Percentiles rank a stretch among this genome's conserved stretches.
Evolutionary conservation across 805 yeast genomes (phyloP).

Genomic region (Candida tibetensis): DNA sequence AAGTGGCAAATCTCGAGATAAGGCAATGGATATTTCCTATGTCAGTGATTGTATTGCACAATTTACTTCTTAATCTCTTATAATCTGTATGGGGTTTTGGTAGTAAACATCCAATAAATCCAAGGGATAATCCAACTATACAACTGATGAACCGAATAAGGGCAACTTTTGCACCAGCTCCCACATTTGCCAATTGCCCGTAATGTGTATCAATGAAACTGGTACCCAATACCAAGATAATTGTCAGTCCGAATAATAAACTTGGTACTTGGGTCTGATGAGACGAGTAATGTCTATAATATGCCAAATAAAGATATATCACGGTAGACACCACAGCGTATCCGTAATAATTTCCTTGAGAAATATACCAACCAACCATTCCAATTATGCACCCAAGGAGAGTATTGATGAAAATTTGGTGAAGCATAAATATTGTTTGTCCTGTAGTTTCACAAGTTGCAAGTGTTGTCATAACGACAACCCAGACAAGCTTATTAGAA

Average conservation of each 20-base stretch:
- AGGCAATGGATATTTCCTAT: conserved; percentile 29
- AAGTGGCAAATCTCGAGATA: conserved; percentile 24
- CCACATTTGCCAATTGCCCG: conserved; percentile 19
- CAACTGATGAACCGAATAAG: conserved; percentile 26
- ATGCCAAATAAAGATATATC: conserved; percentile 19
- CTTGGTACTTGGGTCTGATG: conserved; percentile 27
- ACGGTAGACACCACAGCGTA: conserved; percentile 28
- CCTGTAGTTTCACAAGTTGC: conserved; percentile 31
- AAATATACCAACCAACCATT: conserved; percentile 34
- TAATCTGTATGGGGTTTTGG: conserved; percentile 28
- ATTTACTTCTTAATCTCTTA: conserved; percentile 20
- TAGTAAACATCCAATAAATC: conserved; percentile 27
- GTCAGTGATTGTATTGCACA: conserved; percentile 15
- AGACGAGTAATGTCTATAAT: conserved; percentile 29
- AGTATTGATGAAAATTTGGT: conserved; percentile 23
- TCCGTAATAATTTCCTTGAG: conserved; percentile 34
- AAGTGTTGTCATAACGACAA: conserved; percentile 30
- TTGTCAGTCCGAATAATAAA: conserved; percentile 25
- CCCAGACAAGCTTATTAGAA: conserved; percentile 25
- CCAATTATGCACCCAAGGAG: conserved; percentile 30
- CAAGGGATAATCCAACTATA: conserved; percentile 27
- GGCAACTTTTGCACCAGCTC: conserved; percentile 28
- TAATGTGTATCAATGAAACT: conserved; percentile 28
- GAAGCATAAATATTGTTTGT: conserved; percentile 24
- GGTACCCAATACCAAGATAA: conserved; percentile 31